Evolutionary conservation across 345 rosid species (phyloP).

Genomic region (Moricandia arvensis): DNA sequence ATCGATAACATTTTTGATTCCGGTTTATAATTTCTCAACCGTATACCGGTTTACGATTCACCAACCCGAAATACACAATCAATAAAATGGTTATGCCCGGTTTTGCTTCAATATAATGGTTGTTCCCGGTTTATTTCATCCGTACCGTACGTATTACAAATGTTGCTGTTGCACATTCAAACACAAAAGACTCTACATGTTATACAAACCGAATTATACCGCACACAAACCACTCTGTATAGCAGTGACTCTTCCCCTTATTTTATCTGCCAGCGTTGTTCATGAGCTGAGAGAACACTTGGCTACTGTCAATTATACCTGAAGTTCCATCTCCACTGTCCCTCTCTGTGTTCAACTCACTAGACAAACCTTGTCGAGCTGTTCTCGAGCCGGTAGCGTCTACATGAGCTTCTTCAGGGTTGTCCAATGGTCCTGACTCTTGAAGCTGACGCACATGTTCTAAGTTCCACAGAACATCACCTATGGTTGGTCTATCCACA

Average conservation of each 20-base stretch:
- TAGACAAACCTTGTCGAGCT: slow-evolving; percentile 32
- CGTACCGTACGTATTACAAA: slow-evolving; percentile 3
- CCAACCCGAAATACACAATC: background rate
- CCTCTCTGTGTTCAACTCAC: slow-evolving; percentile 29
- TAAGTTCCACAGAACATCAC: slow-evolving; percentile 93
- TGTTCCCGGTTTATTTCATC: slow-evolving; percentile 10
- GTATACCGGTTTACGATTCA: background rate
- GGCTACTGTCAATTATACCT: slow-evolving; percentile 54
- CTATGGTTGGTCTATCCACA: slow-evolving; percentile 89
- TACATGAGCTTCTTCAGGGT: slow-evolving; percentile 32
- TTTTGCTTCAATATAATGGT: background rate
- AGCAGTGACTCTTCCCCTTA: background rate
- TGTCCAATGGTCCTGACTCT: slow-evolving; percentile 49
- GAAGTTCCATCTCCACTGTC: slow-evolving; percentile 48
- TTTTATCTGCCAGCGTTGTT: slow-evolving; percentile 71
- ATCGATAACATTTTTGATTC: too few species aligned
- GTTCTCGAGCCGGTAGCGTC: slow-evolving; percentile 3
- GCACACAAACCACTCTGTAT: slow-evolving; percentile 14
- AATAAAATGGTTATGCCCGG: background rate
- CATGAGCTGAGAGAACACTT: slow-evolving; percentile 87
- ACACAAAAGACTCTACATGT: background rate
- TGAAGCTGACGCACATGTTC: slow-evolving; percentile 80
- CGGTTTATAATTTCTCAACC: slow-evolving; percentile 14
- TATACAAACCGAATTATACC: slow-evolving; percentile 23
- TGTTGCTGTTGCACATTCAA: background rate